These are phyloP conservation scores for Plenodomus tracheiphilus DNA, from an alignment of 2,329 filamentous ascomycete species.

Conservation along the genomic window DNA sequence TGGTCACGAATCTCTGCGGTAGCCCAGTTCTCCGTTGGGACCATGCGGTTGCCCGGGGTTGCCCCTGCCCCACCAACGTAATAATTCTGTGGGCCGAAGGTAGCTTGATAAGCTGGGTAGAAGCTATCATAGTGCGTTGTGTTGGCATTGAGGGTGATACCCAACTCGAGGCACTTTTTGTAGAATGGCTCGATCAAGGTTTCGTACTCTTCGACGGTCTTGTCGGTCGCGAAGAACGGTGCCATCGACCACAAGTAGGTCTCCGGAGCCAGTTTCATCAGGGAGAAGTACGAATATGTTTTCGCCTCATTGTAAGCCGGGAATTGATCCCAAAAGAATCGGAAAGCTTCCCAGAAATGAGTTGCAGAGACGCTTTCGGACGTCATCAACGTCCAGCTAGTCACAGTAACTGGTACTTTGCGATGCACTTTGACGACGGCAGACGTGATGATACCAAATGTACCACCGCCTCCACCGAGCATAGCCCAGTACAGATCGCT, in stretches of 20 bases:
- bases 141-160: slow-evolving; percentile 28
- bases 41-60: slow-evolving; percentile 39
- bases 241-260: slow-evolving; percentile 30
- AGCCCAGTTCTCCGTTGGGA: slow-evolving; percentile 39
- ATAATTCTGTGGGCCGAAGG: slow-evolving; percentile 27
- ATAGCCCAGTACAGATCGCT: slow-evolving; percentile 44
- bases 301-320: slow-evolving; percentile 28
- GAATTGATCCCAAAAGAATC: slow-evolving; percentile 26
- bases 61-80: slow-evolving; percentile 34
- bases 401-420: slow-evolving; percentile 33
- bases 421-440: slow-evolving; percentile 39
- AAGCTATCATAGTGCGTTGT: slow-evolving; percentile 29
- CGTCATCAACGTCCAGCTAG: slow-evolving; percentile 36
- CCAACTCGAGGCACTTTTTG: slow-evolving; percentile 23
- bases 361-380: slow-evolving; percentile 33
- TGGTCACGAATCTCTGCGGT: slow-evolving; percentile 28
- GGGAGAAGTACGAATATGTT: slow-evolving; percentile 33
- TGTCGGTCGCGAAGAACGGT: slow-evolving; percentile 33
- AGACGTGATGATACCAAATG: slow-evolving; percentile 41
- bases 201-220: slow-evolving; percentile 28
- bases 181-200: slow-evolving; percentile 28
- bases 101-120: slow-evolving; percentile 36
- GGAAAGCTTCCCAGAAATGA: slow-evolving; percentile 35
- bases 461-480: slow-evolving; percentile 43
- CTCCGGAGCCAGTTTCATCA: slow-evolving; percentile 27